A percentile compares a stretch with the other conserved stretches of the same genome.
Conservation (phyloP, 2,329 filamentous ascomycete genomes). For the Dactylonectria estremocensis region DNA sequence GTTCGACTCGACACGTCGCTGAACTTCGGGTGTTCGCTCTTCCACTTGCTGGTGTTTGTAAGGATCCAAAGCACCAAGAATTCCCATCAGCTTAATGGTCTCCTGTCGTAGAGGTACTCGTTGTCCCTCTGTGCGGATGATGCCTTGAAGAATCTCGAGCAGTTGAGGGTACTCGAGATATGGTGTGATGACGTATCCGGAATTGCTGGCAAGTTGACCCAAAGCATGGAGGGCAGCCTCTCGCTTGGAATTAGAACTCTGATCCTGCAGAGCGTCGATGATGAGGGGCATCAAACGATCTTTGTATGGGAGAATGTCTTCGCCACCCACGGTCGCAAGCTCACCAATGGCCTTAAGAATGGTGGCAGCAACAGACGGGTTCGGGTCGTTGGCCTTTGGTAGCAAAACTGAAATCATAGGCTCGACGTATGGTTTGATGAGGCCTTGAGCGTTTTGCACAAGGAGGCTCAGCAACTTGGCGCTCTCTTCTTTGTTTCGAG, state of each 20-base stretch:
- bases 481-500: conserved; percentile 96
- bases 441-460: conserved; percentile 90
- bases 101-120: conserved; percentile 89
- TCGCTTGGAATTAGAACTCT: conserved; percentile 90
- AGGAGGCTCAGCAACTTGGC: conserved; percentile 93
- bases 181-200: conserved; percentile 96
- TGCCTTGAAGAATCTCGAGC: conserved; percentile 91
- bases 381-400: conserved; percentile 89
- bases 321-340: conserved; percentile 91
- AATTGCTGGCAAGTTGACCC: conserved; percentile 94
- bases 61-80: conserved; percentile 93
- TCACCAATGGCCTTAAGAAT: conserved; percentile 97
- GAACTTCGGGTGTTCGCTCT: conserved; percentile 87
- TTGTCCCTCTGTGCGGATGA: conserved; percentile 91
- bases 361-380: conserved; percentile 90
- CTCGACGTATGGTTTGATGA: conserved; percentile 97
- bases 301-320: conserved; percentile 94
- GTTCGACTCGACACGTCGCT: conserved; percentile 74
- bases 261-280: conserved; percentile 92
- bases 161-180: conserved; percentile 96
- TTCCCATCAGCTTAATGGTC: conserved; percentile 97
- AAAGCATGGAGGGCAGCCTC: conserved; percentile 93
- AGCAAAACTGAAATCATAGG: conserved; percentile 96
- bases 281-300: conserved; percentile 95
- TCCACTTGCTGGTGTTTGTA: conserved; percentile 96